phyloP scores from a whole-genome alignment of 176 grass and related monocot genomes.

The Musa schizocarpa region DNA sequence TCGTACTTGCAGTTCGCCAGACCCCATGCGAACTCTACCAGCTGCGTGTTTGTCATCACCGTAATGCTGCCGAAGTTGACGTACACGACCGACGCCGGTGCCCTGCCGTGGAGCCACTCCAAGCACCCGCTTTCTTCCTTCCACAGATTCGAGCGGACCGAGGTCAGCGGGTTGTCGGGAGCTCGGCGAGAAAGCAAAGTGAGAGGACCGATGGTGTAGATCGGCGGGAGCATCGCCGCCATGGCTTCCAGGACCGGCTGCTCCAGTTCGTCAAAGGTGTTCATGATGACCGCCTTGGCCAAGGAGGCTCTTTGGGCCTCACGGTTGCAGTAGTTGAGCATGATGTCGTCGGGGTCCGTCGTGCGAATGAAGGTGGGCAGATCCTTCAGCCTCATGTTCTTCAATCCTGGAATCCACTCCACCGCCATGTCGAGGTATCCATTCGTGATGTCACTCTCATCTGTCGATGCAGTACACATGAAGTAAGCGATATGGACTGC shows the following conservation, averaged over 20 bases:
- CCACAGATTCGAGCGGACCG: constrained; percentile 11
- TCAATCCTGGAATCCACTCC: constrained; percentile 9
- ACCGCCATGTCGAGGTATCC: neutral
- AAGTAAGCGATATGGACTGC: neutral
- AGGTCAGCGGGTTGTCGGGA: neutral
- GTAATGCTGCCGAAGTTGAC: constrained; percentile 18
- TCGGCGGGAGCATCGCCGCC: constrained; percentile 1
- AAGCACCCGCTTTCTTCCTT: constrained; percentile 9
- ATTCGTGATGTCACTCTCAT: neutral
- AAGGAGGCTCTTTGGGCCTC: neutral
- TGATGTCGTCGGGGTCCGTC: neutral
- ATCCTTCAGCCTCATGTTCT: constrained; percentile 10
- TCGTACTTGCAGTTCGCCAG: constrained; percentile 11
- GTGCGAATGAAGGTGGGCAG: constrained; percentile 1
- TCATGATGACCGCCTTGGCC: neutral
- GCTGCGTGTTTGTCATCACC: constrained; percentile 18
- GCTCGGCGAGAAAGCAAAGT: neutral
- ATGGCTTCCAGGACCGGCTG: constrained; percentile 5
- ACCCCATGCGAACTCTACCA: constrained; percentile 21
- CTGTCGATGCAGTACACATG: neutral
- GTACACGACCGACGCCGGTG: constrained; percentile 8
- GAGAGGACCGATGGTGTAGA: constrained; percentile 3
- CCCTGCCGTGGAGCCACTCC: constrained; percentile 7
- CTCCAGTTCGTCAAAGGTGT: constrained; percentile 7
- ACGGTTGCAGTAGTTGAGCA: neutral